Percentiles rank a stretch among this genome's conserved stretches.
Conservation (phyloP, 495 filamentous ascomycete genomes). For the Hypoxylon perforatum region DNA sequence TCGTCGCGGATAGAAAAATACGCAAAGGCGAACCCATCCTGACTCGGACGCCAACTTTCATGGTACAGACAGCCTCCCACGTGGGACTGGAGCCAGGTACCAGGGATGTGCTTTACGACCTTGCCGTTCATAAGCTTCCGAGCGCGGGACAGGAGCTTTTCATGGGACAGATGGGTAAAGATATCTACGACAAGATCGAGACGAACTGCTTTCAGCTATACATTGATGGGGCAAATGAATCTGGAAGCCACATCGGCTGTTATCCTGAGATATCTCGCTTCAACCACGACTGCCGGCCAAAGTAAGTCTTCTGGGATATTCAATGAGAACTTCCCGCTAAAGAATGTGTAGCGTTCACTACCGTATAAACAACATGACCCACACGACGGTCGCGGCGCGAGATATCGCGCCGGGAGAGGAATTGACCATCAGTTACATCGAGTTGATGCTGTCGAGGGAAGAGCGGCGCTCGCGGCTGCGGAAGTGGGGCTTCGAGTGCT, state of each 20-base stretch:
- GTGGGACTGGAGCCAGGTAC: conserved; percentile 34
- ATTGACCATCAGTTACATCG: conserved; percentile 55
- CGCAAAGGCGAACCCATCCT: conserved; percentile 53
- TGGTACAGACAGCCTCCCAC: conserved; percentile 46
- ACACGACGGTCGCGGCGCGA: conserved; percentile 53
- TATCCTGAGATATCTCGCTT: conserved; percentile 52
- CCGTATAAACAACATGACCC: conserved; percentile 52
- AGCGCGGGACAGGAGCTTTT: conserved; percentile 34
- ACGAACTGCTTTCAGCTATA: conserved; percentile 55
- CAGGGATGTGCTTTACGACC: conserved; percentile 43
- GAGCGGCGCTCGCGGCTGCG: conserved; percentile 49
- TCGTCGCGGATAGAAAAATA: conserved; percentile 54
- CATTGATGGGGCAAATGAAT: conserved; percentile 42
- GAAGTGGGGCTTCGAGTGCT: conserved; percentile 56
- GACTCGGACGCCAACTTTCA: conserved; percentile 43
- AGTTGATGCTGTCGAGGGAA: conserved; percentile 38
- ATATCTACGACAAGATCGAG: conserved; percentile 49
- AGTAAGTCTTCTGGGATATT: conserved; percentile 44
- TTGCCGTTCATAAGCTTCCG: conserved; percentile 47
- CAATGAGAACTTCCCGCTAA: background rate
- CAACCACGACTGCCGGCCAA: conserved; percentile 60
- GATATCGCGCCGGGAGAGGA: conserved; percentile 54
- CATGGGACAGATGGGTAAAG: conserved; percentile 49
- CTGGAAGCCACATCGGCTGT: conserved; percentile 47
- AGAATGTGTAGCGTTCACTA: conserved; percentile 49